Conservation (phyloP, 1,139 yeast species). For the Candida pseudoviswanathii region DNA sequence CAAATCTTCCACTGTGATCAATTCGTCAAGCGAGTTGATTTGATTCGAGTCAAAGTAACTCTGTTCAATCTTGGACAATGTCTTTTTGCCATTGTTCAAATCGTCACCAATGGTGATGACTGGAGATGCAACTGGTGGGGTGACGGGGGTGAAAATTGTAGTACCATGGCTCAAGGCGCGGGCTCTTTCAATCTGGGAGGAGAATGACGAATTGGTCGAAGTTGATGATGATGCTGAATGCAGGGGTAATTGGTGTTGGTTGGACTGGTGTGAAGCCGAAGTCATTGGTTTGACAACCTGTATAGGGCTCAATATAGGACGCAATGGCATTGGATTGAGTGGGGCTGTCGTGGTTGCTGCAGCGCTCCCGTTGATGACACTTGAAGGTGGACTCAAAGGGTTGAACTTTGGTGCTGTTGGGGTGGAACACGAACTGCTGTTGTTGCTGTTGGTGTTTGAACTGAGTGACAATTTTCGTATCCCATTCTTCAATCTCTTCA, state of each 20-base stretch:
- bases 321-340: slow-evolving; percentile 9
- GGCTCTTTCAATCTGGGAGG: slow-evolving; percentile 13
- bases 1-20: slow-evolving; percentile 32
- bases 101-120: slow-evolving; percentile 45
- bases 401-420: slow-evolving; percentile 22
- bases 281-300: slow-evolving; percentile 8
- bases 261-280: slow-evolving; percentile 4
- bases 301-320: slow-evolving; percentile 14
- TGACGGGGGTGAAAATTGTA: slow-evolving; percentile 22
- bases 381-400: slow-evolving; percentile 15
- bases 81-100: slow-evolving; percentile 29
- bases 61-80: slow-evolving; percentile 37
- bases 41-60: slow-evolving; percentile 32
- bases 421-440: slow-evolving; percentile 9
- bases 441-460: slow-evolving; percentile 12
- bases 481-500: slow-evolving; percentile 35
- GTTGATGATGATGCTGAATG: slow-evolving; percentile 15
- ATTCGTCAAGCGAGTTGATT: slow-evolving; percentile 26
- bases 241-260: slow-evolving; percentile 8
- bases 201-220: slow-evolving; percentile 14
- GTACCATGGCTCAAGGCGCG: slow-evolving; percentile 18
- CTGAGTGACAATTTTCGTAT: slow-evolving; percentile 34
- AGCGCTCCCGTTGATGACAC: slow-evolving; percentile 4
- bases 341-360: slow-evolving; percentile 16
- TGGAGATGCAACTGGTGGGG: slow-evolving; percentile 44